These are phyloP conservation scores for Pittosporum tobira DNA, from an alignment of 129 eudicot genomes.

Conservation along the genomic window DNA sequence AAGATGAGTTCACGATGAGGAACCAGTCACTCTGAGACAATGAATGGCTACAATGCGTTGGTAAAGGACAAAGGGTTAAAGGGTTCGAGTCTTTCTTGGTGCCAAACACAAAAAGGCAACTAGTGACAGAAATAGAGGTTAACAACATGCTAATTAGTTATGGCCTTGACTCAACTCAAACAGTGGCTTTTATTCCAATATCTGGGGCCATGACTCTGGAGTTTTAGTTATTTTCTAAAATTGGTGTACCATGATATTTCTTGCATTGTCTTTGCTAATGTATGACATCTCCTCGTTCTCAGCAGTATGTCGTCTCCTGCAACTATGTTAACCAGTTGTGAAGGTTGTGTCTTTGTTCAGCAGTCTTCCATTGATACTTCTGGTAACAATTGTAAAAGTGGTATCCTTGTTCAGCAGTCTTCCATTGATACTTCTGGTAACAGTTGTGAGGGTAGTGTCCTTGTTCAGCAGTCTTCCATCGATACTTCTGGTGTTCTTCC, in stretches of 20 bases:
- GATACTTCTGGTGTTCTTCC: background rate
- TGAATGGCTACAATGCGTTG: background rate
- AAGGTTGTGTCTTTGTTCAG: background rate
- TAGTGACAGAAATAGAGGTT: background rate
- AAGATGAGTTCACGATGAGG: background rate
- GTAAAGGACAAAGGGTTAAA: background rate
- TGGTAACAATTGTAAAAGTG: background rate
- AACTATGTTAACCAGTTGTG: background rate
- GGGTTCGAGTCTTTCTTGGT: background rate
- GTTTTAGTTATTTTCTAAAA: no score
- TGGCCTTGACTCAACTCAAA: background rate
- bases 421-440: no score
- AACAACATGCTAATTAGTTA: background rate
- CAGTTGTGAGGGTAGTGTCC: background rate
- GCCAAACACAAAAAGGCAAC: background rate
- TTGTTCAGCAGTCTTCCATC: background rate
- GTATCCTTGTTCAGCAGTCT: background rate
- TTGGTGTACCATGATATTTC: background rate
- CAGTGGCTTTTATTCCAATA: no score
- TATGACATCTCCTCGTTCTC: background rate
- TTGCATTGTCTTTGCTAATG: no score
- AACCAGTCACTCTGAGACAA: no score
- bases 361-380: background rate
- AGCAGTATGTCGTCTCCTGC: background rate
- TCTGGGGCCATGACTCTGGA: no score